A percentile compares a stretch with the other conserved stretches of the same genome.
These are phyloP conservation scores for Tetrapisispora nanseiensis DNA, from an alignment of 805 yeast genomes.

Conservation along the genomic window DNA sequence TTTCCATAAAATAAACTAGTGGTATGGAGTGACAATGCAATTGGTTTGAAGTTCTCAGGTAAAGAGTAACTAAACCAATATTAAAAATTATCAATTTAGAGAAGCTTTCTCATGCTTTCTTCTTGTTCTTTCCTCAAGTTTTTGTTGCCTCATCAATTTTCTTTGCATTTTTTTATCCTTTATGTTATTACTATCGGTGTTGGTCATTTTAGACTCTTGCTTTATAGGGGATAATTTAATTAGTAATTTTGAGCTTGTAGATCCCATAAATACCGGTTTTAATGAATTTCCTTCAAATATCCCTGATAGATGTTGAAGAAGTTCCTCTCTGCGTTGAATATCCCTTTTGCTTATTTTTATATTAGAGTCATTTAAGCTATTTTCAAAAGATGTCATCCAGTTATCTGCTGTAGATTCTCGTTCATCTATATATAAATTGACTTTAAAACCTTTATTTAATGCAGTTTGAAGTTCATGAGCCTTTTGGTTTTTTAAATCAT, in stretches of 20 bases:
- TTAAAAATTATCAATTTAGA: too few species aligned
- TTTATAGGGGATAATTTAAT: conserved; percentile 20
- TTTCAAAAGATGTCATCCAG: conserved; percentile 23
- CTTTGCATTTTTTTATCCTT: conserved; percentile 26
- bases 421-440: conserved; percentile 35
- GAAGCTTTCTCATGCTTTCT: conserved; percentile 7
- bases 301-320: conserved; percentile 24
- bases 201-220: conserved; percentile 11
- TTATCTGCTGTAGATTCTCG: conserved; percentile 18
- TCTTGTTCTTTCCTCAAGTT: conserved; percentile 19
- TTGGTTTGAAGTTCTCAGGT: too few species aligned
- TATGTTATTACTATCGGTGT: conserved; percentile 18
- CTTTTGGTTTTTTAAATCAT: conserved; percentile 46
- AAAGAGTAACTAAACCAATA: too few species aligned
- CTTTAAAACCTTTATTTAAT: conserved; percentile 35
- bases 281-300: conserved; percentile 21
- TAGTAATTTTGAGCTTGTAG: conserved; percentile 20
- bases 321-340: conserved; percentile 25
- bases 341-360: conserved; percentile 22
- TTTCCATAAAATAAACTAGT: too few species aligned
- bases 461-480: conserved; percentile 39
- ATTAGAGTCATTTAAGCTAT: conserved; percentile 4
- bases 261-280: conserved; percentile 24
- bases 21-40: too few species aligned
- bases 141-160: conserved; percentile 30